A percentile compares a stretch with the other conserved stretches of the same genome.
Evolutionary conservation across 208 protist species (phyloP).

Genomic region (Trypanosoma cruzi): DNA sequence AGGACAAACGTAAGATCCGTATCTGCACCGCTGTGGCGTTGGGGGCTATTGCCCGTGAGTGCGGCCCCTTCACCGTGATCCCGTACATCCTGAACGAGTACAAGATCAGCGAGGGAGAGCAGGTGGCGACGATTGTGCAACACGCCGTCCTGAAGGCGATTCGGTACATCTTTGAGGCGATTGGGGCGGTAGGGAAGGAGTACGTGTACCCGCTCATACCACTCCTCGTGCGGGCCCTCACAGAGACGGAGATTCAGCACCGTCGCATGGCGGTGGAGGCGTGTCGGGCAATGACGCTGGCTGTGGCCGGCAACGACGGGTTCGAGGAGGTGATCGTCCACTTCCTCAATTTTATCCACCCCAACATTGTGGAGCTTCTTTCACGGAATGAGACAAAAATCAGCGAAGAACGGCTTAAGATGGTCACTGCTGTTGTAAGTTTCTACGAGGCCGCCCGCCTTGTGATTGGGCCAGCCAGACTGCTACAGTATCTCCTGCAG

Average conservation of each 20-base stretch:
- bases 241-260: slow-evolving; percentile 98
- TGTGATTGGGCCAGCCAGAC: slow-evolving; percentile 91
- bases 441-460: slow-evolving; percentile 98
- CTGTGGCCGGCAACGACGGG: slow-evolving; percentile 71
- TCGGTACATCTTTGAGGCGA: slow-evolving; percentile 99
- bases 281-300: slow-evolving; percentile 96
- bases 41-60: slow-evolving; percentile 99
- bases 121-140: slow-evolving; percentile 95
- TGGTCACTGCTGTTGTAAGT: slow-evolving; percentile 96
- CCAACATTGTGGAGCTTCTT: slow-evolving; percentile 99
- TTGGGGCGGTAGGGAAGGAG: slow-evolving; percentile 97
- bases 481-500: slow-evolving; percentile 97
- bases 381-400: slow-evolving; percentile 86
- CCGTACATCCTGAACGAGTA: slow-evolving; percentile 99
- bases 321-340: slow-evolving; percentile 96
- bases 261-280: slow-evolving; percentile 98
- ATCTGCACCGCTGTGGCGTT: slow-evolving; percentile 99
- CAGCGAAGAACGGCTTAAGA: slow-evolving; percentile 83
- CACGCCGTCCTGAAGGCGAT: slow-evolving; percentile 98
- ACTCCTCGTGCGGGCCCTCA: slow-evolving; percentile 98
- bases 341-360: slow-evolving; percentile 99
- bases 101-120: slow-evolving; percentile 97
- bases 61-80: slow-evolving; percentile 98
- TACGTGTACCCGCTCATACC: slow-evolving; percentile 98
- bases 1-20: slow-evolving; percentile 99